Evolutionary conservation across 163 green algal species (phyloP), one percentile per base, ranked within the genome.

Genomic region (Botryococcus braunii): DNA sequence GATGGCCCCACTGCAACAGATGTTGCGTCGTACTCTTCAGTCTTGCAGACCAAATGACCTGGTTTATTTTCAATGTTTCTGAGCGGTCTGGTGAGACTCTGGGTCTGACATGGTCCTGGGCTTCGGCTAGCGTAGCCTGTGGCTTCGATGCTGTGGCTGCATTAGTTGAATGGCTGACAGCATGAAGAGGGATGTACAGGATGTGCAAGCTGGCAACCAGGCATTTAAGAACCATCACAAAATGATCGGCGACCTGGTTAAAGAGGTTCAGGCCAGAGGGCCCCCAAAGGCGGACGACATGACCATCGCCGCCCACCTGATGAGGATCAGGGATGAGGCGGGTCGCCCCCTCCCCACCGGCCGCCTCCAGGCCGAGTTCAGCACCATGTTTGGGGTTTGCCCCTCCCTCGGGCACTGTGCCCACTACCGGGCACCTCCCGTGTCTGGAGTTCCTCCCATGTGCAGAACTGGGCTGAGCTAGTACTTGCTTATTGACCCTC

Each of bases 341-440:
- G 48, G 46, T 32, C 43, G 46, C 5, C 25, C 29, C 32, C 43
- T 69, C 32, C 46, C n/a, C 46, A 47, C 29, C 35, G 27, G 36
- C 49, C 56, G 50, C 29, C 65, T 38, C 34, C 47, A 39, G 49
- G 35, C 62, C 1, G 81, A 87, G 77, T 82, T 87, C 23, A 77
- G 78, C 62, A 85, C 85, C 67, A 69, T 87, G 62, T 87, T 87
- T n/a, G n/a, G n/a, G n/a, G n/a, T n/a, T n/a, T n/a, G n/a, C n/a
- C n/a, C n/a, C n/a, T n/a, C n/a, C n/a, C n/a, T n/a, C n/a, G n/a
- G n/a, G n/a, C n/a, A n/a, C n/a, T n/a, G n/a, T n/a, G n/a, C n/a
- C n/a, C n/a, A n/a, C n/a, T n/a, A n/a, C n/a, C n/a, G n/a, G n/a
- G n/a, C n/a, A n/a, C n/a, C n/a, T n/a, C n/a, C n/a, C n/a, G n/a